Evolutionary conservation across 768 basidiomycete species (phyloP).

Genomic region (Russula sp.): DNA sequence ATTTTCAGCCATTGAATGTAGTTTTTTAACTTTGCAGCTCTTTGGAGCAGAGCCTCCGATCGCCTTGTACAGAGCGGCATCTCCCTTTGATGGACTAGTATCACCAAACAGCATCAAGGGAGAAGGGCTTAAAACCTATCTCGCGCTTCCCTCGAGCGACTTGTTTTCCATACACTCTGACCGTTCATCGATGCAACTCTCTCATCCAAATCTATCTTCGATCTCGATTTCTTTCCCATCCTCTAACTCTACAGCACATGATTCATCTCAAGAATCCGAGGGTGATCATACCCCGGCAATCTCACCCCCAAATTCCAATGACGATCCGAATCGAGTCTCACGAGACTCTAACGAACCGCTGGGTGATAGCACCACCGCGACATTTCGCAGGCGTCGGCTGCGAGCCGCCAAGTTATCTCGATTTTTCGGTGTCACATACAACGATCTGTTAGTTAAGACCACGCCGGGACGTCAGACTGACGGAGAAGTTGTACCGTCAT

Average conservation of each 20-base stretch:
- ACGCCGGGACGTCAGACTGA: neutral
- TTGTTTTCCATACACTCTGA: neutral
- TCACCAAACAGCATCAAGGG: conserved; percentile 10
- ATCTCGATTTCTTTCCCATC: conserved; percentile 1
- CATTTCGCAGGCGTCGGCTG: conserved; percentile 32
- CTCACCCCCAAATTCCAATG: neutral
- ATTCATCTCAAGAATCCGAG: neutral
- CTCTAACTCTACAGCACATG: neutral
- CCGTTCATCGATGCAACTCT: neutral
- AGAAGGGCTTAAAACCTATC: conserved; percentile 24
- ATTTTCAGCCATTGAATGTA: neutral
- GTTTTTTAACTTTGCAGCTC: conserved; percentile 29
- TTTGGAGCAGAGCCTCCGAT: conserved; percentile 45
- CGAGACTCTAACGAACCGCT: neutral
- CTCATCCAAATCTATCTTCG: conserved; percentile 13
- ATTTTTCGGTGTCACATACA: conserved; percentile 49
- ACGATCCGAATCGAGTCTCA: neutral
- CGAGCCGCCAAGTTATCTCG: conserved; percentile 48
- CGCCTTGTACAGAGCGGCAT: conserved; percentile 34
- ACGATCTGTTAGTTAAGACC: conserved; percentile 30
- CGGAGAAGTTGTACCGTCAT: neutral
- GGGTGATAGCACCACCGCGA: neutral
- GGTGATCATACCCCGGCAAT: neutral
- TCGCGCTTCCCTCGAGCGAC: conserved; percentile 13
- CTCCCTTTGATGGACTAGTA: conserved; percentile 15